Percentiles rank a stretch among this genome's conserved stretches.
Conservation (phyloP, 2,329 filamentous ascomycete genomes). For the Sphaerulina vaccinii region DNA sequence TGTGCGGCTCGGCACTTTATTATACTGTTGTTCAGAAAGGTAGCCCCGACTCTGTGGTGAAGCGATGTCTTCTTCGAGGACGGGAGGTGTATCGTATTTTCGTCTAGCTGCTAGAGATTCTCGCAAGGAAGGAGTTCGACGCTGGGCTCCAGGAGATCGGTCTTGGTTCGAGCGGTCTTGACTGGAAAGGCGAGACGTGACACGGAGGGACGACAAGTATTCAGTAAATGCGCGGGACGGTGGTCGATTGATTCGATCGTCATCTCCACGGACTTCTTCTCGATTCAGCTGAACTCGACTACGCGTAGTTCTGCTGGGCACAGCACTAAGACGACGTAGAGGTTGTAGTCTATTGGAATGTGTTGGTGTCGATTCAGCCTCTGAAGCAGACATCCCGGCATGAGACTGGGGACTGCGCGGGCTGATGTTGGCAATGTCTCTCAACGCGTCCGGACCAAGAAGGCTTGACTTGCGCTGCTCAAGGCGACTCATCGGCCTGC, state of each 20-base stretch:
- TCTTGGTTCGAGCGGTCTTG: conserved; percentile 18
- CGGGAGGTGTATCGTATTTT: conserved; percentile 20
- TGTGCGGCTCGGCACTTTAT: conserved; percentile 10
- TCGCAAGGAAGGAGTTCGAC: conserved; percentile 18
- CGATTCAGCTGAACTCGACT: conserved; percentile 31
- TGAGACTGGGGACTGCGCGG: conserved; percentile 36
- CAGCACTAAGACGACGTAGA: conserved; percentile 35
- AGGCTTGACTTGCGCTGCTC: conserved; percentile 46
- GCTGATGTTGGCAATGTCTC: conserved; percentile 25
- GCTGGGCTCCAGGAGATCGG: conserved; percentile 17
- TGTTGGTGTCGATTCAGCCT: conserved; percentile 32
- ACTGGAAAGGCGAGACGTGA: conserved; percentile 11
- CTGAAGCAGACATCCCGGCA: conserved; percentile 30
- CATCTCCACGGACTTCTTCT: conserved; percentile 36
- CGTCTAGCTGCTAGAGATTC: conserved; percentile 16
- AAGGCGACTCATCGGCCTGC: conserved; percentile 42
- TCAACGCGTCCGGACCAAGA: conserved; percentile 26
- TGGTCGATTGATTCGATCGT: conserved; percentile 44
- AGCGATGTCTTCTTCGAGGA: conserved; percentile 13
- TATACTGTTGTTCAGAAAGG: conserved; percentile 9
- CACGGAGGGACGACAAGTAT: conserved; percentile 30
- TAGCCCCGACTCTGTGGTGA: neutral
- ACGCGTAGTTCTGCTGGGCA: conserved; percentile 41
- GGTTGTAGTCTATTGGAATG: conserved; percentile 26
- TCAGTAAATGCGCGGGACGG: conserved; percentile 53